phyloP scores from a whole-genome alignment of 2,329 filamentous ascomycete genomes.

The Trichoderma brevicompactum region DNA sequence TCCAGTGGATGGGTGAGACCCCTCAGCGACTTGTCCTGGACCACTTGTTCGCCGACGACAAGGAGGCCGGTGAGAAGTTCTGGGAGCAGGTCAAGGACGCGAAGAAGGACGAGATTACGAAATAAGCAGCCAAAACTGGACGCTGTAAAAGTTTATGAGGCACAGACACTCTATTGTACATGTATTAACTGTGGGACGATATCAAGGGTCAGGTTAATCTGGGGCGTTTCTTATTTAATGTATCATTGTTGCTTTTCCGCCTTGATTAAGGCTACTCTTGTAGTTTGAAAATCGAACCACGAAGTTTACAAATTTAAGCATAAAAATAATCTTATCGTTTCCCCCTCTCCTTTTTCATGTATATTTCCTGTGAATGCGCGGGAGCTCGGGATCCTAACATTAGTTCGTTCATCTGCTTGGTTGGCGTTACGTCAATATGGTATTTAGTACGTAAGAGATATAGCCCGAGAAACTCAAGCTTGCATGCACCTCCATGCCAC shows the following conservation, averaged over 20 bases:
- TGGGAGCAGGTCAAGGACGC: conserved; percentile 64
- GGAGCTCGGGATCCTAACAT: not conserved
- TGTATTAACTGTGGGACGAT: conserved; percentile 22
- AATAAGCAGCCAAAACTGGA: not conserved
- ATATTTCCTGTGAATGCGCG: not conserved
- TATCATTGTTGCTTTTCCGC: not conserved
- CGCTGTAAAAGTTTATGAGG: conserved; percentile 3
- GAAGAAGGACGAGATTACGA: conserved; percentile 60
- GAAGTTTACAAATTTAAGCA: not conserved
- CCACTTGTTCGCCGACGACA: conserved; percentile 66
- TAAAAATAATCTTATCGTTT: not conserved
- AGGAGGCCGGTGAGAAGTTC: conserved; percentile 65
- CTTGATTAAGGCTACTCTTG: not conserved
- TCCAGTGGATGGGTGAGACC: conserved; percentile 77
- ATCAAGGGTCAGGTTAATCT: conserved; percentile 3
- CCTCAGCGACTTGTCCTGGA: conserved; percentile 68
- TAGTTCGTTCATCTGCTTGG: too few relatives aligned
- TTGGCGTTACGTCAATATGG: too few relatives aligned
- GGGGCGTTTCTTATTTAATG: conserved; percentile 11
- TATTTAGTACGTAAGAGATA: too few relatives aligned
- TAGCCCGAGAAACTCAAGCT: too few relatives aligned
- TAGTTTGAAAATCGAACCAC: not conserved
- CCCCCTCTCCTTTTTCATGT: not conserved
- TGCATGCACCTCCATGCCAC: too few relatives aligned
- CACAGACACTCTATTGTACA: conserved; percentile 1